phyloP scores from a whole-genome alignment of 1,284 basidiomycete genomes.

The Sphagnurus paluster region DNA sequence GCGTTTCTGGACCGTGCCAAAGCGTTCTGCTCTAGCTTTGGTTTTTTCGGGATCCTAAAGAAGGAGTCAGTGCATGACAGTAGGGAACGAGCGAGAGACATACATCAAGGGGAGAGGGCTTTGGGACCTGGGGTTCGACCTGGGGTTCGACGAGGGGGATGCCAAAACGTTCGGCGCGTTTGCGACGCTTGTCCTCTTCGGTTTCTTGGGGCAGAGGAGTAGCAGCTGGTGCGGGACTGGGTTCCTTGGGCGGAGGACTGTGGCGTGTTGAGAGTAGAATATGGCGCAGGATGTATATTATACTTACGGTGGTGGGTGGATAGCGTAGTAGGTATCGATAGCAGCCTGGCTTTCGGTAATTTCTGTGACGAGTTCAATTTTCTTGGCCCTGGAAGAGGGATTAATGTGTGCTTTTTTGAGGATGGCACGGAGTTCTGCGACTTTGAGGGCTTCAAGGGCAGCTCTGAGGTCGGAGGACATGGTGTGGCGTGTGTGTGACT shows the following conservation, averaged over 20 bases:
- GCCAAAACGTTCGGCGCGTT: conserved; percentile 68
- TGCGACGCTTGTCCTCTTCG: conserved; percentile 58
- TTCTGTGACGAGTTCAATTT: conserved; percentile 64
- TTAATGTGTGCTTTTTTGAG: conserved; percentile 51
- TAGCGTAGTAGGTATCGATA: conserved; percentile 43
- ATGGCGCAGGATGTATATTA: too few species aligned
- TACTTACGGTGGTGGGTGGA: conserved; percentile 26
- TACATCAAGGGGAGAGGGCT: conserved; percentile 12
- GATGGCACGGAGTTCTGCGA: conserved; percentile 67
- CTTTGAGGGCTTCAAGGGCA: conserved; percentile 62
- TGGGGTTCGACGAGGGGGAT: conserved; percentile 56
- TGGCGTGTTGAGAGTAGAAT: conserved; percentile 35
- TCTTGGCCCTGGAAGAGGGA: conserved; percentile 57
- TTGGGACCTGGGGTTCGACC: conserved; percentile 16
- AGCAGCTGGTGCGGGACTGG: not conserved
- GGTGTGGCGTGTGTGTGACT: not conserved
- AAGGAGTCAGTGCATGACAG: conserved; percentile 4
- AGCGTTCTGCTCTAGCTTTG: conserved; percentile 50
- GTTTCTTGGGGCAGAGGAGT: conserved; percentile 30
- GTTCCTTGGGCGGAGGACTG: conserved; percentile 1
- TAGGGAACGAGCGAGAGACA: not conserved
- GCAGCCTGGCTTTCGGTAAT: conserved; percentile 56
- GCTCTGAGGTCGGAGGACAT: conserved; percentile 19
- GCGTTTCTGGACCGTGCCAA: conserved; percentile 48
- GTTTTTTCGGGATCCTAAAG: conserved; percentile 50